phyloP scores from a whole-genome alignment of 1,139 yeast genomes.

The Taphrina communis region DNA sequence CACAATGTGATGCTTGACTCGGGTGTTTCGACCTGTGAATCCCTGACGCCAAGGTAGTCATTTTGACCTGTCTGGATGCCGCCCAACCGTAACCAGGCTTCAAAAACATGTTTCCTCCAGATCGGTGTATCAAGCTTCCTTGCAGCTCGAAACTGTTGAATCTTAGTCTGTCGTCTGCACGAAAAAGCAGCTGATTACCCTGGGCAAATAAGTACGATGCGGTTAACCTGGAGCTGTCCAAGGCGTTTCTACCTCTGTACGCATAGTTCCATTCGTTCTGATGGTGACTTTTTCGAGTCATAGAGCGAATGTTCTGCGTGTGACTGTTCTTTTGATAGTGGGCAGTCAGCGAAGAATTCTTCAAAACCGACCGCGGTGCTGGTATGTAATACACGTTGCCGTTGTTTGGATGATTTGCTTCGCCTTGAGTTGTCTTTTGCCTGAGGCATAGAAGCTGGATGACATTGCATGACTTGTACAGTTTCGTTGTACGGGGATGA shows the following conservation, averaged over 20 bases:
- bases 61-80: constrained; percentile 20
- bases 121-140: constrained; percentile 15
- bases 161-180: background rate
- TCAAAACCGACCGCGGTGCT: constrained; percentile 15
- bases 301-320: constrained; percentile 8
- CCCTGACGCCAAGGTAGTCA: background rate
- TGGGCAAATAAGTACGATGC: background rate
- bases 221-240: no score
- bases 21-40: background rate
- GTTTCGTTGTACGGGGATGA: no score
- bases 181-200: background rate
- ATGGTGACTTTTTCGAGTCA: constrained; percentile 8
- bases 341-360: constrained; percentile 35
- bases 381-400: constrained; percentile 2
- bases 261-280: constrained; percentile 28
- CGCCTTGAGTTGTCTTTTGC: background rate
- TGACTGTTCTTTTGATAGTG: constrained; percentile 15
- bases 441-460: no score
- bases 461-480: no score
- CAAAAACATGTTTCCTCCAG: constrained; percentile 36
- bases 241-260: constrained; percentile 8
- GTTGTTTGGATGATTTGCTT: constrained; percentile 7
- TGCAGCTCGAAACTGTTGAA: constrained; percentile 15
- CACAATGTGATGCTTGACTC: background rate
- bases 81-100: constrained; percentile 22